Evolutionary conservation across 306 rosid genomes (phyloP), one percentile per base, ranked within the genome.

Genomic region (Pyrus bretschneideri): DNA sequence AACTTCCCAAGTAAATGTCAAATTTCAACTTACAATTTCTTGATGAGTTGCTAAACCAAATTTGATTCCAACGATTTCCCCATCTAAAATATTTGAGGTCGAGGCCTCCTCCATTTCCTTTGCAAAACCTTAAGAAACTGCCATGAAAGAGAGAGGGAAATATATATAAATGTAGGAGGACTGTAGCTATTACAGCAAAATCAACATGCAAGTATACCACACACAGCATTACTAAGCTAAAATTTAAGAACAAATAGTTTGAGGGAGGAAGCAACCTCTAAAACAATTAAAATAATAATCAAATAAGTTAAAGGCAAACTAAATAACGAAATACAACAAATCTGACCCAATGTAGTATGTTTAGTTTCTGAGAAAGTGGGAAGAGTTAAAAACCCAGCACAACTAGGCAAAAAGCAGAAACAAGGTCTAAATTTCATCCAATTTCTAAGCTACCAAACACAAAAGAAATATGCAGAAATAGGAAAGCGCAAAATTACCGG

Each of bases 31-130:
- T 81, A 93, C 98, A 61, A 93, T 91, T 85, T 93, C 98, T 9
- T 83, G 82, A 62, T 75, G 87, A 25, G 87, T 89, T 69, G 98
- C 98, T 85, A 93, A 78, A 62, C 88, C 82, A 62, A 93, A 93
- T 72, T 69, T 80, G 79, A 93, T 91, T 11, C 96, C 93, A 63
- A 71, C 58, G 4, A 91, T 78, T 72, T 85, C 86, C 63, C 86
- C 96, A n/a, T 93, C 91, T 54, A 83, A 68, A 82, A 87, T 61
- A 57, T 77, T 63, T 69, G 91, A 76, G 40, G 83, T 67, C 11
- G 83, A 69, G 67, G 73, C 75, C 57, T 91, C 96, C 81, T 91
- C 96, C 93, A 92, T 91, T 45, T 82, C 73, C 78, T 42, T 61
- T 58, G 18, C 3, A 25, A 27, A 38, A 38, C 5, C 77, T 73